Base-by-base conservation (phyloP, 306 rosid species). In the Myrica gale region DNA sequence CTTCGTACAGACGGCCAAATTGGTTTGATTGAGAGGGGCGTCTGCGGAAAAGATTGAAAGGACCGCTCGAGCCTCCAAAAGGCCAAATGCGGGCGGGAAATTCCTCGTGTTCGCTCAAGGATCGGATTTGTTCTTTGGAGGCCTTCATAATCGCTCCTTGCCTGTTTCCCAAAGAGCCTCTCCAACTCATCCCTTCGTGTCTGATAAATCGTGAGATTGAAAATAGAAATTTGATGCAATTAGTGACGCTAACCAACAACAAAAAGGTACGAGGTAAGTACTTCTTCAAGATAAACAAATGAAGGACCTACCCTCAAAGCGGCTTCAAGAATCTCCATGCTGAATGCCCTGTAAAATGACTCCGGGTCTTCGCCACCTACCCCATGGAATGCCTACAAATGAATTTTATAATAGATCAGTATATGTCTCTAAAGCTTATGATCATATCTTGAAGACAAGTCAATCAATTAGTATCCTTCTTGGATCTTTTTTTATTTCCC, bases 321-420 rank as follows among this genome's bases (percentile, higher is more conserved):
- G 39, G 93, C 86, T 72, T 88, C 76, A 15, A 92, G 92, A n/a
- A 88, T 81, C 45, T 85, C 78, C 81, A 86, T 79, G 79, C 93
- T 84, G 82, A 93, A 93, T 56, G 90, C 82, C n/a, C 53, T 74
- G 86, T 84, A 83, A 53, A 91, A 78, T 50, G 96, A 85, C 84
- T 91, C 90, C 7, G 88, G 89, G 45, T 87, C 69, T 82, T 79
- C 50, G n/a, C 88, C 90, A 11, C 89, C 89, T 3, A 85, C 58
- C 5, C 65, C 89, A 66, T 74, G 50, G 83, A 88, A 89, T 55
- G 83, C 73, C 96, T 92, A 74, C 62, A 71, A 26, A 46, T 21
- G 66, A 71, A 15, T 26, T 57, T 66, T 70, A 10, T 16, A 5
- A 79, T 69, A 9, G 47, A 41, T 52, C 15, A 41, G 17, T 41